Evolutionary conservation across 2,329 filamentous ascomycete species (phyloP).

Genomic region (Calcarisporium arbuscula): DNA sequence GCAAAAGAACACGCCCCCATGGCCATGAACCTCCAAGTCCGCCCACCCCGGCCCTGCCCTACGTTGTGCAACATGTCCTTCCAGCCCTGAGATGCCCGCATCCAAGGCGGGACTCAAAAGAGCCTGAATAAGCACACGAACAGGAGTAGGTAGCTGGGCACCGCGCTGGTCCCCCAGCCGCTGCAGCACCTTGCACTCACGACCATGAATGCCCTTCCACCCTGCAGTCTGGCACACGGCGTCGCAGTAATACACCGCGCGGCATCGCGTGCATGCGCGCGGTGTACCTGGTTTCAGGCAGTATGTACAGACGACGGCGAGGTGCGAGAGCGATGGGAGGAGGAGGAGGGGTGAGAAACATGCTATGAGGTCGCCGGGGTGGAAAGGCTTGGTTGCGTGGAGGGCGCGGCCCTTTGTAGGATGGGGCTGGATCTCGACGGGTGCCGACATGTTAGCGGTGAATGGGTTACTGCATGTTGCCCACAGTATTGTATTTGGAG

Average conservation of each 20-base stretch:
- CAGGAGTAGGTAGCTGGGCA: slow-evolving; percentile 43
- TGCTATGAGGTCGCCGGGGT: slow-evolving; percentile 39
- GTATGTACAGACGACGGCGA: slow-evolving; percentile 39
- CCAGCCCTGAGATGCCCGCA: slow-evolving; percentile 31
- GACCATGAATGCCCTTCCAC: slow-evolving; percentile 46
- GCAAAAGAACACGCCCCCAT: slow-evolving; percentile 35
- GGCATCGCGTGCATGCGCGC: slow-evolving; percentile 47
- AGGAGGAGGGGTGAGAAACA: slow-evolving; percentile 37
- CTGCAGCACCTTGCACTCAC: slow-evolving; percentile 45
- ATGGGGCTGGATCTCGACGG: slow-evolving; percentile 20
- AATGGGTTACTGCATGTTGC: background rate
- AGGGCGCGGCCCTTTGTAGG: slow-evolving; percentile 39
- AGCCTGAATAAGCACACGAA: slow-evolving; percentile 47
- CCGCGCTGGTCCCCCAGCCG: slow-evolving; percentile 14
- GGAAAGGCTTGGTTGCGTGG: slow-evolving; percentile 33
- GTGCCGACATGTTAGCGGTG: slow-evolving; percentile 6
- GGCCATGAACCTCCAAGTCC: slow-evolving; percentile 45
- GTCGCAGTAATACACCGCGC: slow-evolving; percentile 48
- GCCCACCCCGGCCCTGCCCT: slow-evolving; percentile 30
- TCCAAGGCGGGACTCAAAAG: slow-evolving; percentile 33
- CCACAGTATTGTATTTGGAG: slow-evolving; percentile 1
- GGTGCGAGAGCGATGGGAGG: slow-evolving; percentile 38
- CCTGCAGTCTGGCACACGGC: slow-evolving; percentile 45
- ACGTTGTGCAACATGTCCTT: slow-evolving; percentile 39
- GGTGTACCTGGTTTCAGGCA: slow-evolving; percentile 32